phyloP scores from a whole-genome alignment of 1,139 yeast genomes.

The Ashbya aceris region DNA sequence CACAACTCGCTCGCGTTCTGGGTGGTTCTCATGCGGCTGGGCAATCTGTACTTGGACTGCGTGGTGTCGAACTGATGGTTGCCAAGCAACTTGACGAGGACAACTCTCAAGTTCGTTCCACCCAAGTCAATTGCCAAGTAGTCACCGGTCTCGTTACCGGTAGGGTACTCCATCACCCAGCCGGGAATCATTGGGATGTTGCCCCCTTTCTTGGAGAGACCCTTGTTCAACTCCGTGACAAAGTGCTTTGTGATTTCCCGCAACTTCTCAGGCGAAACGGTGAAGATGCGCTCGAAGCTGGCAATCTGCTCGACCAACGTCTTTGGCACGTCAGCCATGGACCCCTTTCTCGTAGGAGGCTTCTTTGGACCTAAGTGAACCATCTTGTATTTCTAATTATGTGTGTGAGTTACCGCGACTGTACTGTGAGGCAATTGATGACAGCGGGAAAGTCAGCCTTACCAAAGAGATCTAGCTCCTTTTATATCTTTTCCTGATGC shows the following conservation, averaged over 20 bases:
- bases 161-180: slow-evolving; percentile 91
- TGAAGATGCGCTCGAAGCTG: slow-evolving; percentile 53
- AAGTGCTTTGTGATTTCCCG: slow-evolving; percentile 61
- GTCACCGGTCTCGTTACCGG: slow-evolving; percentile 83
- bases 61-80: slow-evolving; percentile 69
- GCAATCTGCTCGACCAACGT: slow-evolving; percentile 51
- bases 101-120: slow-evolving; percentile 89
- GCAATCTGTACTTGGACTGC: slow-evolving; percentile 75
- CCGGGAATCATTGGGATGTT: slow-evolving; percentile 95
- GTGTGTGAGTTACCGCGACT: neutral
- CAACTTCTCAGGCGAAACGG: slow-evolving; percentile 52
- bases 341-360: slow-evolving; percentile 75
- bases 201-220: slow-evolving; percentile 66
- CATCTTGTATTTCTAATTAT: slow-evolving; percentile 35
- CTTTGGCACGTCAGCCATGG: slow-evolving; percentile 67
- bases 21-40: slow-evolving; percentile 69
- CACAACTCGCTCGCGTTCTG: slow-evolving; percentile 60
- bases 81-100: slow-evolving; percentile 72
- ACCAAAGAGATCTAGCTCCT: no score
- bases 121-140: slow-evolving; percentile 92
- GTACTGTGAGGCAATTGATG: no score
- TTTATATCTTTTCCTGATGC: no score
- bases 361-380: slow-evolving; percentile 79
- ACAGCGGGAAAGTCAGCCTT: no score
- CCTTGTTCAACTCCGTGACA: slow-evolving; percentile 65